Conservation (phyloP, 805 yeast genomes). For the Wickerhamomyces ciferrii region DNA sequence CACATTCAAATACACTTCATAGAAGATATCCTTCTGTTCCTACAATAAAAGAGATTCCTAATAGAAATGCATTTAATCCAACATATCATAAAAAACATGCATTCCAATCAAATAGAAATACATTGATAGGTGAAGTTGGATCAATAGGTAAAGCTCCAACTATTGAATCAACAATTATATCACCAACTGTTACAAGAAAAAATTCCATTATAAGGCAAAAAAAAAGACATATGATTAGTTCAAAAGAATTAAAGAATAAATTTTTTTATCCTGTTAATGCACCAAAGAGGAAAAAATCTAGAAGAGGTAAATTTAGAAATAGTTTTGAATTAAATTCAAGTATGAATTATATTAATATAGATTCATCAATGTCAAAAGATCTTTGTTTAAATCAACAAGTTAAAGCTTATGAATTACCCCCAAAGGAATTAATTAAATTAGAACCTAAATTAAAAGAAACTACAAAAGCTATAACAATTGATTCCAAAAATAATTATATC, state of each 20-base stretch:
- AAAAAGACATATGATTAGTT: slow-evolving; percentile 18
- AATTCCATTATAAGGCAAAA: slow-evolving; percentile 10
- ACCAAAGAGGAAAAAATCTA: slow-evolving; percentile 16
- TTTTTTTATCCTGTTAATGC: slow-evolving; percentile 20
- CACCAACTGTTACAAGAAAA: slow-evolving; percentile 10
- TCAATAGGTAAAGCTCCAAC: slow-evolving; percentile 15
- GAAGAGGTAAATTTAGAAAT: slow-evolving; percentile 20
- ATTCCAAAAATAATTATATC: slow-evolving; percentile 20
- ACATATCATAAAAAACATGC: background rate
- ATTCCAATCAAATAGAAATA: background rate
- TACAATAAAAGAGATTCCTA: background rate
- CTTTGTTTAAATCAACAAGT: slow-evolving; percentile 15
- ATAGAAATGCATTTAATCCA: slow-evolving; percentile 2
- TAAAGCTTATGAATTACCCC: slow-evolving; percentile 5
- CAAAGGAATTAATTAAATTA: slow-evolving; percentile 7
- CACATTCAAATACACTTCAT: background rate
- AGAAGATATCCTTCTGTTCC: background rate
- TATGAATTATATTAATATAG: slow-evolving; percentile 17
- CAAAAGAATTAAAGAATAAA: slow-evolving; percentile 12
- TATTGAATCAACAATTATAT: slow-evolving; percentile 11
- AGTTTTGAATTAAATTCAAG: slow-evolving; percentile 16
- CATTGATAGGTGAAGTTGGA: background rate
- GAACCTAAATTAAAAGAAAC: slow-evolving; percentile 8
- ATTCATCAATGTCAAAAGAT: slow-evolving; percentile 17
- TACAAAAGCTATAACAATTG: slow-evolving; percentile 17